These are phyloP conservation scores for Hyaloscypha hepaticicola DNA, from an alignment of 495 filamentous ascomycete genomes.

Conservation along the genomic window DNA sequence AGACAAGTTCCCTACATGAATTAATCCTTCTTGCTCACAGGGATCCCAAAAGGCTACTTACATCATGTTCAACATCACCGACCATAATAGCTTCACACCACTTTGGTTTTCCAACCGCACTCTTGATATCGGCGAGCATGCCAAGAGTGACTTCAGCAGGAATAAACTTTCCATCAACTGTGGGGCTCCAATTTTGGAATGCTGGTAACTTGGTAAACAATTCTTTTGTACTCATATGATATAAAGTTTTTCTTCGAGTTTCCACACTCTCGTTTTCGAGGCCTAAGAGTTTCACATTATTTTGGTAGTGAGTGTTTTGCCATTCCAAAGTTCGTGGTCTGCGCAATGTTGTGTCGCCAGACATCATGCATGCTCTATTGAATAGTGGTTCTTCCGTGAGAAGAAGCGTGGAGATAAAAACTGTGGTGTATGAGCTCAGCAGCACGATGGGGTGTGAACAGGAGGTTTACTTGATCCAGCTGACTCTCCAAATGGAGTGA, in stretches of 20 bases:
- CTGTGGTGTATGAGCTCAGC: neutral
- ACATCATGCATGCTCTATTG: conserved; percentile 22
- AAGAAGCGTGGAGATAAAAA: conserved; percentile 6
- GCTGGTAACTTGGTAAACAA: conserved; percentile 8
- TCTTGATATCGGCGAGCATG: conserved; percentile 1
- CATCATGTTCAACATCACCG: conserved; percentile 22
- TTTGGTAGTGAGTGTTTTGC: conserved; percentile 13
- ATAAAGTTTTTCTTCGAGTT: neutral
- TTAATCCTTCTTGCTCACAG: neutral
- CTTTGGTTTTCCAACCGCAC: conserved; percentile 8
- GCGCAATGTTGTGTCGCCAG: conserved; percentile 22
- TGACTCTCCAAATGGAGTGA: conserved; percentile 48
- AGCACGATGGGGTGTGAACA: neutral
- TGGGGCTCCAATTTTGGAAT: conserved; percentile 18
- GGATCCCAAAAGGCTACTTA: neutral
- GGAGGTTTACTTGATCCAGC: conserved; percentile 52
- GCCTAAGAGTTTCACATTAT: conserved; percentile 1
- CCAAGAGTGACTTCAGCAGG: conserved; percentile 15
- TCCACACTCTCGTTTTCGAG: neutral
- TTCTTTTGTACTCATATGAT: neutral
- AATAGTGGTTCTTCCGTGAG: conserved; percentile 16
- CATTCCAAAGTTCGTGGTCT: conserved; percentile 15
- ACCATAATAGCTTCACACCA: conserved; percentile 23
- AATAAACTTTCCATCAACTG: conserved; percentile 19
- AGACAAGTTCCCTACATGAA: conserved; percentile 14